These are phyloP conservation scores for Phialophora expanda DNA, from an alignment of 2,329 filamentous ascomycete species.

Conservation along the genomic window DNA sequence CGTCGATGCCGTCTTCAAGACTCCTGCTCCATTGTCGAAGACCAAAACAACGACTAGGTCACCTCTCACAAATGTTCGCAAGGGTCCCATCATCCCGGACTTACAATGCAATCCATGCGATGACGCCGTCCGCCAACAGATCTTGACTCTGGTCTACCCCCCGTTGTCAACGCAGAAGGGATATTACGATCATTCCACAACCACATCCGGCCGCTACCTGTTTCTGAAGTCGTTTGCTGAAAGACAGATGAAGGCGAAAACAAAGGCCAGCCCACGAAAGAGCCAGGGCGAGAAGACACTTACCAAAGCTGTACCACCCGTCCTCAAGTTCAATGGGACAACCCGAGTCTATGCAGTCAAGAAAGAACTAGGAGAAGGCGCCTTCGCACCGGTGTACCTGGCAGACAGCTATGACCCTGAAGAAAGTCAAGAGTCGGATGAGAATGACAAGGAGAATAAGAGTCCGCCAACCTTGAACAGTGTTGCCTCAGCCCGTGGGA, in stretches of 20 bases:
- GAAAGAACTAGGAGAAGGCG: slow-evolving; percentile 86
- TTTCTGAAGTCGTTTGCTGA: slow-evolving; percentile 86
- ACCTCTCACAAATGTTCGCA: slow-evolving; percentile 45
- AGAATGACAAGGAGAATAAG: slow-evolving; percentile 54
- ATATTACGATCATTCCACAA: slow-evolving; percentile 73
- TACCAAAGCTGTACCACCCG: slow-evolving; percentile 64
- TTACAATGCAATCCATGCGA: slow-evolving; percentile 87
- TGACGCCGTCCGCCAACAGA: slow-evolving; percentile 72
- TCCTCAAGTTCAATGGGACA: slow-evolving; percentile 70
- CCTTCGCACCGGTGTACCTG: slow-evolving; percentile 94
- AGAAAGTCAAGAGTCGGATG: slow-evolving; percentile 51
- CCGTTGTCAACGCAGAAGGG: slow-evolving; percentile 75
- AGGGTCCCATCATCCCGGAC: slow-evolving; percentile 77
- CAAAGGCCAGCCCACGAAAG: slow-evolving; percentile 48
- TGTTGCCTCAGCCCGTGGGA: slow-evolving; percentile 56
- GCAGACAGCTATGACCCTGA: slow-evolving; percentile 72
- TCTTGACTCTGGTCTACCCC: slow-evolving; percentile 75
- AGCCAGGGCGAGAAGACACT: slow-evolving; percentile 63
- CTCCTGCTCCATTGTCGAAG: slow-evolving; percentile 30
- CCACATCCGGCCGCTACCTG: slow-evolving; percentile 67
- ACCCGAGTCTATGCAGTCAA: slow-evolving; percentile 75
- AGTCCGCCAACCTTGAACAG: slow-evolving; percentile 48
- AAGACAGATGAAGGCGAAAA: slow-evolving; percentile 56
- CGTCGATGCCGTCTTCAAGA: slow-evolving; percentile 29
- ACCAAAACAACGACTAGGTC: slow-evolving; percentile 39